phyloP scores from a whole-genome alignment of 495 filamentous ascomycete genomes.

The Penicillium robsamsonii region DNA sequence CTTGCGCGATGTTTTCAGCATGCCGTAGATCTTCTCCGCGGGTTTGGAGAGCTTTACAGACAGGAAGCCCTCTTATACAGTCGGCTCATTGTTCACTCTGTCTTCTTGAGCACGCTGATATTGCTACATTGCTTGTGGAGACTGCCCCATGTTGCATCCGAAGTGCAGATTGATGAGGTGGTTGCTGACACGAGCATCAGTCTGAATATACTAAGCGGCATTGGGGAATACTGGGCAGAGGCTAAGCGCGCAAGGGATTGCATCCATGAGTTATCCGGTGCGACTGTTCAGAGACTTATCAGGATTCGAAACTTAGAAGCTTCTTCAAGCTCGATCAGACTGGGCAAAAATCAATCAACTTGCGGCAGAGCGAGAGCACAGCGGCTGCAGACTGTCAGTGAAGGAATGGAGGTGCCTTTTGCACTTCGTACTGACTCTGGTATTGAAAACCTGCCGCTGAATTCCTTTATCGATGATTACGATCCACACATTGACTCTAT shows the following conservation, averaged over 20 bases:
- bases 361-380: background rate
- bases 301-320: constrained; percentile 24
- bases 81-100: constrained; percentile 41
- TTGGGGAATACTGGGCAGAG: constrained; percentile 47
- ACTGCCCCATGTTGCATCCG: constrained; percentile 32
- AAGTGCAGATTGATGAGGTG: constrained; percentile 39
- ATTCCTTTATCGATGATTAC: constrained; percentile 14
- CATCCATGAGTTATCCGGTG: constrained; percentile 39
- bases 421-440: background rate
- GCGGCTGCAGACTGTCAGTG: background rate
- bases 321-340: background rate
- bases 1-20: constrained; percentile 39
- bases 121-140: constrained; percentile 46
- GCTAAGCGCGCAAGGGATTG: constrained; percentile 45
- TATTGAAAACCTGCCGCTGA: background rate
- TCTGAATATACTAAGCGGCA: constrained; percentile 45
- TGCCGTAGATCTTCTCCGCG: constrained; percentile 33
- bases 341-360: background rate
- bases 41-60: constrained; percentile 36
- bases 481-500: constrained; percentile 15
- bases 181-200: constrained; percentile 36
- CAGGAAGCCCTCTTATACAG: constrained; percentile 38
- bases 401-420: background rate
- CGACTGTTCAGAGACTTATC: constrained; percentile 39
- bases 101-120: constrained; percentile 41